phyloP scores from a whole-genome alignment of 2,329 filamentous ascomycete genomes.

The Hypoxylon sp. region DNA sequence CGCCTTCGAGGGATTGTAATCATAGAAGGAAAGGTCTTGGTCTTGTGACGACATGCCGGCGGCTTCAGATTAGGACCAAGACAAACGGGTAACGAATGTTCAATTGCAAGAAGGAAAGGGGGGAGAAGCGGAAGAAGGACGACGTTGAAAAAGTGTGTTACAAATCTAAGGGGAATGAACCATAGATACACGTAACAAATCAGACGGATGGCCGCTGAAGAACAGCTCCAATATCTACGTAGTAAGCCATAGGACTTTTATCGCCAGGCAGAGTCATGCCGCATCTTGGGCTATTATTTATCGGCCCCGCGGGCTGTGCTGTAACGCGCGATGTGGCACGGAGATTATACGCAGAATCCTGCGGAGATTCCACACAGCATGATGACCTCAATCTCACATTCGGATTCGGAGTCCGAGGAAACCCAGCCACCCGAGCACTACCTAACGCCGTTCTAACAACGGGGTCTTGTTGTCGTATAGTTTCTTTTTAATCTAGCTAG shows the following conservation, averaged over 20 bases:
- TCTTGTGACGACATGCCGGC: conserved; percentile 26
- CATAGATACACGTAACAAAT: neutral
- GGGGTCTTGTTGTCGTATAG: neutral
- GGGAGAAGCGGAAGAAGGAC: neutral
- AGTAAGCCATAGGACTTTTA: conserved; percentile 7
- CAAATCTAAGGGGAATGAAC: neutral
- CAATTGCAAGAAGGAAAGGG: too few species aligned
- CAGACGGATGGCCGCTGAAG: neutral
- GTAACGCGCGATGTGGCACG: conserved; percentile 10
- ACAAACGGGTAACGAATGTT: neutral
- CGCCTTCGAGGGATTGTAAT: conserved; percentile 46
- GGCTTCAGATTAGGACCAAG: conserved; percentile 1
- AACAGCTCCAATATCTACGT: neutral
- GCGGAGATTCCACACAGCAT: neutral
- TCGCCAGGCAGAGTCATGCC: neutral
- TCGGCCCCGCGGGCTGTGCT: conserved; percentile 1
- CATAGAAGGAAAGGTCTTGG: conserved; percentile 31
- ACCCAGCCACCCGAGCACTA: neutral
- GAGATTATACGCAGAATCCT: conserved; percentile 14
- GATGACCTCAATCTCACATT: neutral
- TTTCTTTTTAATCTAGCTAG: neutral
- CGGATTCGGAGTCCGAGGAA: conserved; percentile 7
- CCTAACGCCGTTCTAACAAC: neutral
- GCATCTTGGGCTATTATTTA: neutral
- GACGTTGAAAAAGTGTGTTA: neutral